Evolutionary conservation across 2,329 filamentous ascomycete genomes (phyloP).

Genomic region (Thermoascus crustaceus): DNA sequence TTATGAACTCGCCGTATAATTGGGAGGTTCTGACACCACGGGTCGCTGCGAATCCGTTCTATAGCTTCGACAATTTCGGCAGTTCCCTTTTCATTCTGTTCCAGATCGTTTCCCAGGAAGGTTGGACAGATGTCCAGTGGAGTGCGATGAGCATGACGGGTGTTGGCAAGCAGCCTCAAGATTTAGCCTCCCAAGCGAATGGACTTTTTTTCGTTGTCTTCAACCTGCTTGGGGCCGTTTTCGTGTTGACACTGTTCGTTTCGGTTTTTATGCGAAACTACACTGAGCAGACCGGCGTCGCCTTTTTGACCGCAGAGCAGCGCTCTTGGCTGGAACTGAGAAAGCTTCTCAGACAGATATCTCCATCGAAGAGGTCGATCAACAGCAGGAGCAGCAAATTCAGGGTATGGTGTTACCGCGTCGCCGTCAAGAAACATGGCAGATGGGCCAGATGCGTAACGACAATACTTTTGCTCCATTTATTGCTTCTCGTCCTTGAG

Average conservation of each 20-base stretch:
- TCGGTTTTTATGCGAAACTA: constrained; percentile 99
- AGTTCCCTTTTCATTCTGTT: constrained; percentile 91
- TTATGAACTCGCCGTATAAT: constrained; percentile 63
- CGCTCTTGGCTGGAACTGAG: constrained; percentile 92
- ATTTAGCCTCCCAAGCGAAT: constrained; percentile 67
- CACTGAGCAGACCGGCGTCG: constrained; percentile 95
- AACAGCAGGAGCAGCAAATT: constrained; percentile 66
- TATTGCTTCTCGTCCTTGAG: constrained; percentile 75
- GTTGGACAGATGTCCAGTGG: constrained; percentile 92
- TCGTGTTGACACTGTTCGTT: constrained; percentile 93
- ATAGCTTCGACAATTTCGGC: constrained; percentile 92
- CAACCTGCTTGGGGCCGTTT: constrained; percentile 92
- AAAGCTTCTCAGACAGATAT: constrained; percentile 85
- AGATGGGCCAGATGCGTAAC: constrained; percentile 84
- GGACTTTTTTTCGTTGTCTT: constrained; percentile 92
- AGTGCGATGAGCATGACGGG: constrained; percentile 74
- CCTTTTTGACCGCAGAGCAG: constrained; percentile 90
- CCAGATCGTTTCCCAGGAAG: constrained; percentile 97
- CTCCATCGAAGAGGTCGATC: constrained; percentile 85
- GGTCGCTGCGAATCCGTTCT: constrained; percentile 71
- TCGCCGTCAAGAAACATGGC: constrained; percentile 88
- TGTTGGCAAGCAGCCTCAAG: constrained; percentile 61
- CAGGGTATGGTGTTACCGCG: constrained; percentile 91
- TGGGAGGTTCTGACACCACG: constrained; percentile 82
- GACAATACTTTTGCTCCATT: constrained; percentile 67